These are phyloP conservation scores for Paramecium sonneborni DNA, from an alignment of 73 alveolate species.

Conservation along the genomic window DNA sequence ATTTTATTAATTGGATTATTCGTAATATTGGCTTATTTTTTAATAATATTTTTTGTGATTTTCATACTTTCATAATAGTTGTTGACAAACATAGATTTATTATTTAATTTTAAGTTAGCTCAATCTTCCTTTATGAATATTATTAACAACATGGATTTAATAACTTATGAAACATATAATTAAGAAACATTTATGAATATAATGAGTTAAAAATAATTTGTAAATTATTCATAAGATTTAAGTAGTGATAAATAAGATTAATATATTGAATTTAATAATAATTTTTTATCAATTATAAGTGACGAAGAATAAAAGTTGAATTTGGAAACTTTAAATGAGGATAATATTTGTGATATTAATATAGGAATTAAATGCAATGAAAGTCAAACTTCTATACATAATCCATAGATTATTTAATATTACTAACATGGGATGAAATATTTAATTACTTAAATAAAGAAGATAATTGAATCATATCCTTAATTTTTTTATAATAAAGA, in stretches of 20 bases:
- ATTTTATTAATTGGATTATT: neutral
- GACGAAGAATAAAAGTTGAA: neutral
- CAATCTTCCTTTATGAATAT: neutral
- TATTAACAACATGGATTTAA: neutral
- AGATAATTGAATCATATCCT: neutral
- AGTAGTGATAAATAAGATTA: neutral
- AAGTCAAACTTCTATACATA: neutral
- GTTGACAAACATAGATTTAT: neutral
- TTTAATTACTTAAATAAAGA: neutral
- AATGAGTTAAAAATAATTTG: neutral
- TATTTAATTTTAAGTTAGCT: neutral
- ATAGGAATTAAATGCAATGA: neutral
- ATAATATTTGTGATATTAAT: neutral
- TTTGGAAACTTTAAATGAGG: neutral
- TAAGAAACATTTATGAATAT: neutral
- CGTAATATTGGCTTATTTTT: neutral
- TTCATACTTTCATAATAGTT: neutral
- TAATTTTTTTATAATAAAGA: neutral
- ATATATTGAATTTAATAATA: neutral
- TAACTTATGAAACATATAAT: neutral
- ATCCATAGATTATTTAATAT: neutral
- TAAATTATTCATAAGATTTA: neutral
- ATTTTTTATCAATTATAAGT: neutral
- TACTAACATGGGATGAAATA: neutral
- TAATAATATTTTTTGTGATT: conserved; percentile 12